These are phyloP conservation scores for Tolypocladium nubicola DNA, from an alignment of 2,329 filamentous ascomycete species.

Conservation along the genomic window DNA sequence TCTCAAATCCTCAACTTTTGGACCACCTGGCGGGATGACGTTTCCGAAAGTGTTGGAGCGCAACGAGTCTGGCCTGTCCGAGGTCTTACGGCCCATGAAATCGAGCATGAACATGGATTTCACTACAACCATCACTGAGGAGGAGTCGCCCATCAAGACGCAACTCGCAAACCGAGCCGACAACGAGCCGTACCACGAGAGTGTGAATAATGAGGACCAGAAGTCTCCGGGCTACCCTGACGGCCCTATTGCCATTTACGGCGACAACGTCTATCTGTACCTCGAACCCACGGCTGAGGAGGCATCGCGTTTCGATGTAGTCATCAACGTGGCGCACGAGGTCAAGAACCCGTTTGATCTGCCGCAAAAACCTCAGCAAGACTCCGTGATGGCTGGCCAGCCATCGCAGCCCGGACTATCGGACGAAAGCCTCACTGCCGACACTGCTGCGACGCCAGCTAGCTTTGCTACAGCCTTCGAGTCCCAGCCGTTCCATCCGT, in stretches of 20 bases:
- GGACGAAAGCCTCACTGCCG: slow-evolving; percentile 32
- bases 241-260: slow-evolving; percentile 73
- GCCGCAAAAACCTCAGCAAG: slow-evolving; percentile 15
- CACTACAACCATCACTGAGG: slow-evolving; percentile 38
- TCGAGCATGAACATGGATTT: slow-evolving; percentile 23
- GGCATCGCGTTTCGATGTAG: slow-evolving; percentile 67
- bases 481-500: slow-evolving; percentile 33
- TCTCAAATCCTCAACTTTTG: slow-evolving; percentile 48
- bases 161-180: slow-evolving; percentile 50
- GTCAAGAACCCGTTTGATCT: slow-evolving; percentile 63
- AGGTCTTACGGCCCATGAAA: slow-evolving; percentile 43
- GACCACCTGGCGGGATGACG: slow-evolving; percentile 51
- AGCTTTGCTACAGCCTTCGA: slow-evolving; percentile 54
- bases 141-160: slow-evolving; percentile 47
- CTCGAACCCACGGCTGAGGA: slow-evolving; percentile 71
- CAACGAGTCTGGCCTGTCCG: slow-evolving; percentile 49
- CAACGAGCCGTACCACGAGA: slow-evolving; percentile 49
- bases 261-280: slow-evolving; percentile 67
- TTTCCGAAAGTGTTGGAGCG: slow-evolving; percentile 50
- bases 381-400: slow-evolving; percentile 8
- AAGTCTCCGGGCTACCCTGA: slow-evolving; percentile 77
- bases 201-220: slow-evolving; percentile 65
- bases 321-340: slow-evolving; percentile 77
- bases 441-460: slow-evolving; percentile 46
- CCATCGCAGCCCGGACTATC: slow-evolving; percentile 17